A percentile compares a stretch with the other conserved stretches of the same genome.
Evolutionary conservation across 352 stramenopile genomes (phyloP).

Genomic region (Phytophthora podocarpi): DNA sequence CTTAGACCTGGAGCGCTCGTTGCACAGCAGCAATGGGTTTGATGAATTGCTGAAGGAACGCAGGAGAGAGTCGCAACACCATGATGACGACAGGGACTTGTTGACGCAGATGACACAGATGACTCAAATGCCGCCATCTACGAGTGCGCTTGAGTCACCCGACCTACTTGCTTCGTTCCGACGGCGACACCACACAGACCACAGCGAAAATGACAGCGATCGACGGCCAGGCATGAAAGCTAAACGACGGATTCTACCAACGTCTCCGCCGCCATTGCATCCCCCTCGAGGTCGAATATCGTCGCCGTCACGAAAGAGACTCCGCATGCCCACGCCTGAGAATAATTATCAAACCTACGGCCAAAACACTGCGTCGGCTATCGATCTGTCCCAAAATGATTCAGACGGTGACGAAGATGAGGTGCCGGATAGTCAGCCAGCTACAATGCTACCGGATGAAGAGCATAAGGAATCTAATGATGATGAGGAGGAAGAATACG

Average conservation of each 20-base stretch:
- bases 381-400: slow-evolving; percentile 12
- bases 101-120: slow-evolving; percentile 39
- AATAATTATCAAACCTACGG: neutral
- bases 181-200: slow-evolving; percentile 3
- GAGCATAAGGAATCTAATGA: slow-evolving; percentile 13
- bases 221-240: slow-evolving; percentile 11
- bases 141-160: slow-evolving; percentile 40
- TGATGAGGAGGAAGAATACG: slow-evolving; percentile 44
- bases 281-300: slow-evolving; percentile 8
- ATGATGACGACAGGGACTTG: slow-evolving; percentile 24
- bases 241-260: slow-evolving; percentile 28
- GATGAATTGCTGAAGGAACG: slow-evolving; percentile 28
- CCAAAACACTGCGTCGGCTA: neutral
- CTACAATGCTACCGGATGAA: slow-evolving; percentile 10
- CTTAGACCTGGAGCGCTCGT: slow-evolving; percentile 28
- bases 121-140: slow-evolving; percentile 36
- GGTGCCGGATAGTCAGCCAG: slow-evolving; percentile 17
- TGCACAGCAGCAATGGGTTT: slow-evolving; percentile 28
- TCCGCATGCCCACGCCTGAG: slow-evolving; percentile 31
- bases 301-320: slow-evolving; percentile 38
- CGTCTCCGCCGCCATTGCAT: slow-evolving; percentile 23
- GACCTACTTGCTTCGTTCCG: slow-evolving; percentile 38
- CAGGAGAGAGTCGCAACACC: slow-evolving; percentile 17
- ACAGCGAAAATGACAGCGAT: slow-evolving; percentile 9
- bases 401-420: slow-evolving; percentile 25